Evolutionary conservation across 371 early-diverging fungal genomes (phyloP).

Genomic region (Smittium mucronatum): DNA sequence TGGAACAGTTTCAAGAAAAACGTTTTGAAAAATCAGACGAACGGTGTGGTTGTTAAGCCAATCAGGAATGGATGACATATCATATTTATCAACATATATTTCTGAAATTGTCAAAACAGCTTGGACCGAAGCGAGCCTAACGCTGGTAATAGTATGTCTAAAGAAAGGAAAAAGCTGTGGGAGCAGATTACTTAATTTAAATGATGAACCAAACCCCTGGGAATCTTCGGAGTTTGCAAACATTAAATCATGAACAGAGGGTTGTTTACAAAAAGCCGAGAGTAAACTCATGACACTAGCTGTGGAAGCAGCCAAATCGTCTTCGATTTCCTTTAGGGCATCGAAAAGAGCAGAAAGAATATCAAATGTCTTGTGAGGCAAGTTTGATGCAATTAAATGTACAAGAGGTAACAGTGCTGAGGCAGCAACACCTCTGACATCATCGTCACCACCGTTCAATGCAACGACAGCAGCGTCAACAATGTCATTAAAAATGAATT

Average conservation of each 20-base stretch:
- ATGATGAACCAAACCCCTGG: constrained; percentile 14
- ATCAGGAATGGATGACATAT: constrained; percentile 22
- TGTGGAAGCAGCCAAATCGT: constrained; percentile 86
- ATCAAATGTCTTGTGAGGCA: constrained; percentile 48
- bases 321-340: constrained; percentile 63
- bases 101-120: constrained; percentile 66
- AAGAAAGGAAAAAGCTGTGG: constrained; percentile 86
- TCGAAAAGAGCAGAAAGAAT: constrained; percentile 75
- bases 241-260: constrained; percentile 17
- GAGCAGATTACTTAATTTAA: constrained; percentile 37
- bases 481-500: constrained; percentile 47
- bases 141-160: constrained; percentile 79
- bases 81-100: constrained; percentile 27
- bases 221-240: constrained; percentile 7
- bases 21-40: constrained; percentile 74
- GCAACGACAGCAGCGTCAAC: constrained; percentile 37
- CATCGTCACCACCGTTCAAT: constrained; percentile 74
- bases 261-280: constrained; percentile 53
- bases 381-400: constrained; percentile 53
- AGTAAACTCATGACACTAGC: constrained; percentile 87
- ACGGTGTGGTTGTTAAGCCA: constrained; percentile 71
- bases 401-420: constrained; percentile 80
- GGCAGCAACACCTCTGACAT: constrained; percentile 85
- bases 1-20: constrained; percentile 60
- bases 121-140: constrained; percentile 71